phyloP scores from a whole-genome alignment of 345 rosid genomes.

The Camelina hispida region DNA sequence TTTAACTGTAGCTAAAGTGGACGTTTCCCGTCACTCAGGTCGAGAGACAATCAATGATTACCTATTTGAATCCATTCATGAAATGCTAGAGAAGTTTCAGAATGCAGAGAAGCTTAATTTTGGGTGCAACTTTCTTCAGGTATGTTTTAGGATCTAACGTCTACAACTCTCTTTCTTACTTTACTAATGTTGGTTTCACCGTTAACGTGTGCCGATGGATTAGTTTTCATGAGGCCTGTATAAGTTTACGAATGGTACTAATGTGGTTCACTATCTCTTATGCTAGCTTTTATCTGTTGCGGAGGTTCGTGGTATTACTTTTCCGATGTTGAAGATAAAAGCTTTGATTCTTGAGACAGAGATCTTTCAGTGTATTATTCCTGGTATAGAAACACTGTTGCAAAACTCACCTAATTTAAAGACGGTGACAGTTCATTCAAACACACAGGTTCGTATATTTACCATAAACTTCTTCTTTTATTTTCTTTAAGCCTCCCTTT shows the following conservation, averaged over 20 bases:
- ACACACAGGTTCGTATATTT: no score
- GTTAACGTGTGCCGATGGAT: no score
- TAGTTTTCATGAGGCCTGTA: no score
- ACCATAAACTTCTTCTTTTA: neutral
- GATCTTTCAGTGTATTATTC: no score
- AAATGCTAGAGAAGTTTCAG: neutral
- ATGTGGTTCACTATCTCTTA: neutral
- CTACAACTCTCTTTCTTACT: neutral
- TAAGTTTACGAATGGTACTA: neutral
- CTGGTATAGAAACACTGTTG: no score
- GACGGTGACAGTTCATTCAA: no score
- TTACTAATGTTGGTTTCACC: neutral
- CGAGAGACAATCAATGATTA: no score
- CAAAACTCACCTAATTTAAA: no score
- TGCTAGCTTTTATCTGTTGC: neutral
- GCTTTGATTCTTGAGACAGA: no score
- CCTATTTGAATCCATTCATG: neutral
- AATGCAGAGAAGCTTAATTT: slow-evolving; percentile 1
- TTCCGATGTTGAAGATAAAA: neutral
- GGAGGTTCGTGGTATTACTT: neutral
- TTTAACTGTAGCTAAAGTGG: neutral
- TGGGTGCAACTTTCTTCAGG: neutral
- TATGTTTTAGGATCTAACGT: neutral
- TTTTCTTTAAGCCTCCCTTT: neutral
- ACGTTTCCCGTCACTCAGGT: no score